Evolutionary conservation across 2,329 filamentous ascomycete species (phyloP), one percentile per base, ranked within the genome.

Genomic region (Diaporthe capsici): DNA sequence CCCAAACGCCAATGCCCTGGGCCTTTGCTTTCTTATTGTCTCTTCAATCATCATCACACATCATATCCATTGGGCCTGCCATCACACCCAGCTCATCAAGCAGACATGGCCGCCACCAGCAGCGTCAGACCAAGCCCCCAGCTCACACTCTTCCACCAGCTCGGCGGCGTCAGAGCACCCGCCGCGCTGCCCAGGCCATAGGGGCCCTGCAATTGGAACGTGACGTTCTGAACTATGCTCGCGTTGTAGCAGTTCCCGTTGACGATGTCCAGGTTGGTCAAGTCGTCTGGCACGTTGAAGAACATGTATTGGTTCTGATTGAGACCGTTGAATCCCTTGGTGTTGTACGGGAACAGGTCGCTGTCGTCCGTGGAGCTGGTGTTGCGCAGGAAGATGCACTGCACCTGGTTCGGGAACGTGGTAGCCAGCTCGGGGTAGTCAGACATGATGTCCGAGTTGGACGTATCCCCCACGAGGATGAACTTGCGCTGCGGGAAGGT

Each of bases 331-430:
- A 96, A 96, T 0, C 92, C 92, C 31, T 86, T 87, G 0, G 94
- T 96, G 80, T 95, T 89, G 83, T 96, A 96, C 0, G 94, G 94
- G 83, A 95, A 95, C 77, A 89, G 88, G 82, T 94, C 91, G 1
- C 86, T 87, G 0, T 83, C 78, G 78, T 96, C 94, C 0, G 94
- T 95, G 39, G 75, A 75, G 42, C 68, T 65, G 31, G 75, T 73
- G 83, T 96, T 96, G 73, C 94, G 90, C 31, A 96, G 85, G 78
- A 94, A 90, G 79, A 96, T 95, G 83, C 94, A 96, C 79, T 93
- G 92, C 5, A 96, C 93, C 80, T 95, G 93, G 22, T 88, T 88
- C 0, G 93, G 93, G 80, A 91, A 93, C 76, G 93, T 88, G 65
- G 88, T 89, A 9, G 88, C 93, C 81, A 95, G 85, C 73, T 88